Evolutionary conservation across 164 flowering plant species (phyloP), one percentile per base, ranked within the genome.

Genomic region (Platanus orientalis): DNA sequence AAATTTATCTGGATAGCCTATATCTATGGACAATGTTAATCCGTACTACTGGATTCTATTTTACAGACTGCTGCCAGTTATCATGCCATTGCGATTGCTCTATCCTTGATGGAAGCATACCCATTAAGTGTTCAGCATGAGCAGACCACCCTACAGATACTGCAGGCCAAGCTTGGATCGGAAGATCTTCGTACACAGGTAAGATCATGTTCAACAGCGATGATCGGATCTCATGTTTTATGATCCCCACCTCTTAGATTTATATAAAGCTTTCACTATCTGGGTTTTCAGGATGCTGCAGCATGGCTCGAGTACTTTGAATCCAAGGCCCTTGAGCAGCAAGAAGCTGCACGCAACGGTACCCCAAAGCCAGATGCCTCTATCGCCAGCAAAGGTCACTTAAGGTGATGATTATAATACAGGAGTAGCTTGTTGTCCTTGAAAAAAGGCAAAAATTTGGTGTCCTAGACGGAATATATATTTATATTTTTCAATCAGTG

Each of bases 291-390:
- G 98, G 98, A 92, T 80, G 98, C 98, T 28, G 93, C 91, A 73
- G 96, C 98, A 28, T 92, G 98, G 98, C 93, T 92, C 47, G 96
- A 90, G 71, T 89, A 89, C 73, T 92, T 89, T 59, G 96, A 92
- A 72, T 87, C 96, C 49, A 92, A 92, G 75, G 96, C 92, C 60
- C 58, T 92, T 63, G 98, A 92, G 78, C 98, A 92, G 85, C 96
- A 92, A 75, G 98, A 92, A 83, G 96, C 98, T 81, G 98, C 95
- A 62, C 91, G 96, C 19, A 86, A 88, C 79, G 98, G 98, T 45
- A 89, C 96, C 60, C 98, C 95, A 49, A 92, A 92, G 66, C 91
- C 95, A 52, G 96, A 92, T 80, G 95, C 98, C 40, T 88, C 98
- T 25, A 92, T 92, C 65, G 86, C 98, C 60, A 88, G 96, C 79